A percentile compares a stretch with the other conserved stretches of the same genome.
These are phyloP conservation scores for Cystobasidium ongulense DNA, from an alignment of 768 basidiomycete genomes.

Conservation along the genomic window DNA sequence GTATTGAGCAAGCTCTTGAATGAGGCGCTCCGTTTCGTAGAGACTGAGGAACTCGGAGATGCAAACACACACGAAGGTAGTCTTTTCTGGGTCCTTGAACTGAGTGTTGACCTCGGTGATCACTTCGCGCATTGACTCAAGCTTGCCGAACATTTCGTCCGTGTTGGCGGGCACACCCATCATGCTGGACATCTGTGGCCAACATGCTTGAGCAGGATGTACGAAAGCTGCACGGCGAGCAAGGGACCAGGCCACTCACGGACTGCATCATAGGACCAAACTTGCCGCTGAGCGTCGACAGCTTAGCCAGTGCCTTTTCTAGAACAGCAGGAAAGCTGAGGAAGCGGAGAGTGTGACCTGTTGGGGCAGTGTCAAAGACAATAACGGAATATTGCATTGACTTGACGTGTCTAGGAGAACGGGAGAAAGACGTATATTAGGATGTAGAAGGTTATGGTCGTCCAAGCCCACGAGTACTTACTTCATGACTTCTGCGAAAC, in stretches of 20 bases:
- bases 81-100: constrained; percentile 99
- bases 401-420: constrained; percentile 76
- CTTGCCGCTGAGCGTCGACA: constrained; percentile 82
- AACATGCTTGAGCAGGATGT: not conserved
- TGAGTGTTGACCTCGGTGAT: constrained; percentile 98
- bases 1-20: constrained; percentile 54
- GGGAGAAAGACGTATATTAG: not conserved
- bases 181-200: constrained; percentile 75
- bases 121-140: constrained; percentile 90
- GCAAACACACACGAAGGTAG: constrained; percentile 80
- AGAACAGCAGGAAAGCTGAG: constrained; percentile 96
- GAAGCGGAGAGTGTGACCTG: constrained; percentile 95
- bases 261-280: constrained; percentile 97
- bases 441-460: not conserved
- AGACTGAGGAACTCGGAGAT: constrained; percentile 71
- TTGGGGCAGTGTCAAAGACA: constrained; percentile 98
- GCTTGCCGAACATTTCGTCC: constrained; percentile 95
- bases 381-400: constrained; percentile 99
- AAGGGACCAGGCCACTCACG: constrained; percentile 40
- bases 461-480: constrained; percentile 46
- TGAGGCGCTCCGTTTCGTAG: constrained; percentile 95
- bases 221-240: no score
- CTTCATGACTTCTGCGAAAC: constrained; percentile 99
- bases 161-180: constrained; percentile 82
- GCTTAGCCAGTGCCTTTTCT: constrained; percentile 91